Conservation (phyloP, 495 filamentous ascomycete species). For the Aspergillus nanangensis region DNA sequence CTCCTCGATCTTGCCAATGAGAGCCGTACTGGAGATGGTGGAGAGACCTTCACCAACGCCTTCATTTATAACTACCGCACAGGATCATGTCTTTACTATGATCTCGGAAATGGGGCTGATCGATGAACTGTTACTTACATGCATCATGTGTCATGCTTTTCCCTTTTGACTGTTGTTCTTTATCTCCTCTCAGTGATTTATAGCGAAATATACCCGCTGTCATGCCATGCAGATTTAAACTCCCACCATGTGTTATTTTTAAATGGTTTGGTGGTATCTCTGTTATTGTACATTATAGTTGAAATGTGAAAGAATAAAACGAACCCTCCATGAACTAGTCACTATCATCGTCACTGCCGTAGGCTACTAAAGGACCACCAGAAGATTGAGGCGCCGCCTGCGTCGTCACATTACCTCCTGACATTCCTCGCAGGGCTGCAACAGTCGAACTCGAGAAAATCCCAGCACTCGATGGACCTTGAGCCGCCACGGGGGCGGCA, state of each 20-base stretch:
- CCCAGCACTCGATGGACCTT: conserved; percentile 39
- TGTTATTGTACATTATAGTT: conserved; percentile 32
- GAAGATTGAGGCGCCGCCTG: conserved; percentile 26
- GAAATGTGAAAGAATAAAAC: conserved; percentile 6
- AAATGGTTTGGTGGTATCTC: conserved; percentile 30
- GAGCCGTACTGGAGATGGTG: conserved; percentile 30
- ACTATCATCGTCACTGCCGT: conserved; percentile 87
- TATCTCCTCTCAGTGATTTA: conserved; percentile 22
- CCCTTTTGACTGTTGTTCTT: conserved; percentile 6
- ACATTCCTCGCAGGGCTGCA: conserved; percentile 57
- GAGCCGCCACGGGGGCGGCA: conserved; percentile 8
- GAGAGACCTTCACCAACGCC: conserved; percentile 54
- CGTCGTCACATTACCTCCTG: conserved; percentile 36
- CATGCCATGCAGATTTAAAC: conserved; percentile 9
- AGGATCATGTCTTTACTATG: conserved; percentile 70
- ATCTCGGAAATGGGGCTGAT: conserved; percentile 44
- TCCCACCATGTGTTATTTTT: conserved; percentile 5
- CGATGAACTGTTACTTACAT: conserved; percentile 15
- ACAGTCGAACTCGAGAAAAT: conserved; percentile 81
- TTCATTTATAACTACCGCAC: conserved; percentile 83
- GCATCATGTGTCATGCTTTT: conserved; percentile 12
- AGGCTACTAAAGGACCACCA: conserved; percentile 73
- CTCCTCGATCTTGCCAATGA: conserved; percentile 59
- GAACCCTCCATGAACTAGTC: conserved; percentile 28
- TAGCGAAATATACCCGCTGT: conserved; percentile 30